Evolutionary conservation across 495 filamentous ascomycete species (phyloP).

Genomic region (Daldinia loculata): DNA sequence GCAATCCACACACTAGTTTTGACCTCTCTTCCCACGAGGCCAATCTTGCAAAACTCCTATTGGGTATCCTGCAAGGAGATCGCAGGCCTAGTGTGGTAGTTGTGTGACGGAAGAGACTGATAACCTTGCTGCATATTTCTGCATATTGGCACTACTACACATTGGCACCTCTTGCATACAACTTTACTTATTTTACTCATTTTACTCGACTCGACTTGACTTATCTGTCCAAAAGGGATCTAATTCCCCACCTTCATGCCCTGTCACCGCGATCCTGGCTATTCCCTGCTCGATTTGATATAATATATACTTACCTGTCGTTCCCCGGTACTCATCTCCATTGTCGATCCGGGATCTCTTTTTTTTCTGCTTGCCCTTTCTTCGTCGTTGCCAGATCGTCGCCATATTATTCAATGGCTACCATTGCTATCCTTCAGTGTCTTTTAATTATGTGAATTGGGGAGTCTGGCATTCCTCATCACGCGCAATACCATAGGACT

Average conservation of each 20-base stretch:
- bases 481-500: slow-evolving; percentile 15
- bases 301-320: slow-evolving; percentile 23
- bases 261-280: slow-evolving; percentile 29
- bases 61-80: slow-evolving; percentile 38
- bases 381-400: slow-evolving; percentile 27
- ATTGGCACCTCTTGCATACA: neutral
- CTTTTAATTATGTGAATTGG: slow-evolving; percentile 48
- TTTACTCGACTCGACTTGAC: slow-evolving; percentile 3
- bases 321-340: slow-evolving; percentile 34
- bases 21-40: slow-evolving; percentile 39
- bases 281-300: slow-evolving; percentile 29
- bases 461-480: slow-evolving; percentile 59
- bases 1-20: slow-evolving; percentile 31
- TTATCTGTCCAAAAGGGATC: slow-evolving; percentile 39
- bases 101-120: slow-evolving; percentile 41
- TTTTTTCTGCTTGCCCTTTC: slow-evolving; percentile 13
- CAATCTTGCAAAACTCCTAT: slow-evolving; percentile 43
- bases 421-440: slow-evolving; percentile 38
- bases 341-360: slow-evolving; percentile 27
- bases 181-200: neutral
- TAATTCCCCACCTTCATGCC: slow-evolving; percentile 30
- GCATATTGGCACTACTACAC: neutral
- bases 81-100: slow-evolving; percentile 36
- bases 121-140: slow-evolving; percentile 36
- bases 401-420: slow-evolving; percentile 44